A percentile compares a stretch with the other conserved stretches of the same genome.
phyloP scores from a whole-genome alignment of 352 stramenopile genomes.

The Globisporangium yorkense region DNA sequence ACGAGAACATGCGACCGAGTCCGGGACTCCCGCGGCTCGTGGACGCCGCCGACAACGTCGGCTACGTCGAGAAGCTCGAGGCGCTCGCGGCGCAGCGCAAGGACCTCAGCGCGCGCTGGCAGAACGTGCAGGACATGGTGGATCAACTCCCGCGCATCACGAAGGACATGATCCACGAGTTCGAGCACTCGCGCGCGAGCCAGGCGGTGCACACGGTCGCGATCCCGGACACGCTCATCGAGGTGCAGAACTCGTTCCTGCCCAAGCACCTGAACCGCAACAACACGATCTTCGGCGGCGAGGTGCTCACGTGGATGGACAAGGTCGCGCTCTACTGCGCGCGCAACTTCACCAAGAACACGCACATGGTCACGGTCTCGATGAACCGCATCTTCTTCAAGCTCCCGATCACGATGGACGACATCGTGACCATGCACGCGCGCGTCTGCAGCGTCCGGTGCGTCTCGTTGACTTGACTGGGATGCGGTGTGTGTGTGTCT shows the following conservation, averaged over 20 bases:
- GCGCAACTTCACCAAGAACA: slow-evolving; percentile 23
- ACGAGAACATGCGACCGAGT: slow-evolving; percentile 54
- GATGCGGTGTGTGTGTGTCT: background rate
- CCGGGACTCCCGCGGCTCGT: slow-evolving; percentile 42
- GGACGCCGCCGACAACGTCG: slow-evolving; percentile 26
- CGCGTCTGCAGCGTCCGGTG: slow-evolving; percentile 21
- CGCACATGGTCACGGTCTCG: slow-evolving; percentile 18
- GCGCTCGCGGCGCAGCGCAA: slow-evolving; percentile 57
- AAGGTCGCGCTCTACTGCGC: slow-evolving; percentile 23
- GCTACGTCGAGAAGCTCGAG: slow-evolving; percentile 44
- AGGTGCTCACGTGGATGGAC: slow-evolving; percentile 14
- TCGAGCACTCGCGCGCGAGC: slow-evolving; percentile 28
- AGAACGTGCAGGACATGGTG: slow-evolving; percentile 57
- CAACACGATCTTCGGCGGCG: slow-evolving; percentile 17
- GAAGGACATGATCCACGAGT: slow-evolving; percentile 49
- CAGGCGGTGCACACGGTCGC: slow-evolving; percentile 33
- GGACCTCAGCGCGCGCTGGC: slow-evolving; percentile 52
- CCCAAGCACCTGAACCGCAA: slow-evolving; percentile 57
- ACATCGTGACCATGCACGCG: slow-evolving; percentile 25
- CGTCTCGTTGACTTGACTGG: background rate
- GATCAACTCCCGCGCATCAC: slow-evolving; percentile 55
- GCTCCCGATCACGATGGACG: slow-evolving; percentile 19
- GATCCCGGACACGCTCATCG: slow-evolving; percentile 59
- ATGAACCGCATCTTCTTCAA: slow-evolving; percentile 31
- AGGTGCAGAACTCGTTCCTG: slow-evolving; percentile 69